phyloP scores from a whole-genome alignment of 2,329 filamentous ascomycete genomes.

The Hymenoscyphus repandus region DNA sequence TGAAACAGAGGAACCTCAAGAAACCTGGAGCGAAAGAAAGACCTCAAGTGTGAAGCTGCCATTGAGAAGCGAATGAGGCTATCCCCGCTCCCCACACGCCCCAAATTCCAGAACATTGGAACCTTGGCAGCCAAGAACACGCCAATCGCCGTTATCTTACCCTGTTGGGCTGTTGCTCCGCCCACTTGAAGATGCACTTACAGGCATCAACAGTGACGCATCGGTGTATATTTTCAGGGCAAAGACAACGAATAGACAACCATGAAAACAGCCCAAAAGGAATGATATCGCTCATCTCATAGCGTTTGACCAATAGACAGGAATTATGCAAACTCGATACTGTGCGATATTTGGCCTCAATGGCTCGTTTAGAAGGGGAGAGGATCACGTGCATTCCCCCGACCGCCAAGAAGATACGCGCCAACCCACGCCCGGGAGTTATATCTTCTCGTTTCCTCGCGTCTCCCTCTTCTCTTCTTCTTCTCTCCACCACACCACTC shows the following conservation, averaged over 20 bases:
- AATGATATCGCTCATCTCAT: background rate
- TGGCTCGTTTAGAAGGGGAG: background rate
- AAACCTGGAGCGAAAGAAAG: too few relatives aligned
- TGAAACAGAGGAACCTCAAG: too few relatives aligned
- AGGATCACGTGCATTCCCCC: background rate
- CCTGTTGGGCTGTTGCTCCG: background rate
- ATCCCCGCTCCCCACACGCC: too few relatives aligned
- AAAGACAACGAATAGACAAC: background rate
- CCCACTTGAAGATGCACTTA: background rate
- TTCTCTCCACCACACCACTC: slow-evolving; percentile 31
- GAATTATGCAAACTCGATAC: background rate
- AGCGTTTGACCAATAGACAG: background rate
- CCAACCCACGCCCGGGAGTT: slow-evolving; percentile 1
- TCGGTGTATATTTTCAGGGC: background rate
- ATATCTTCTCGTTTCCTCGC: slow-evolving; percentile 7
- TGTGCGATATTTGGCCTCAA: background rate
- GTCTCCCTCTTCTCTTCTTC: slow-evolving; percentile 15
- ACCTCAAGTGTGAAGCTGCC: too few relatives aligned
- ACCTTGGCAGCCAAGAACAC: too few relatives aligned
- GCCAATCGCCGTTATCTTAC: too few relatives aligned
- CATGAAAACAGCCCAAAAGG: background rate
- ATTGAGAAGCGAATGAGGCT: too few relatives aligned
- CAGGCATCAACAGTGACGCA: background rate
- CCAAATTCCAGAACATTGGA: too few relatives aligned
- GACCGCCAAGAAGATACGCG: background rate